These are phyloP conservation scores for Gossypium lobatum DNA, from an alignment of 441 rosid species.

Conservation along the genomic window DNA sequence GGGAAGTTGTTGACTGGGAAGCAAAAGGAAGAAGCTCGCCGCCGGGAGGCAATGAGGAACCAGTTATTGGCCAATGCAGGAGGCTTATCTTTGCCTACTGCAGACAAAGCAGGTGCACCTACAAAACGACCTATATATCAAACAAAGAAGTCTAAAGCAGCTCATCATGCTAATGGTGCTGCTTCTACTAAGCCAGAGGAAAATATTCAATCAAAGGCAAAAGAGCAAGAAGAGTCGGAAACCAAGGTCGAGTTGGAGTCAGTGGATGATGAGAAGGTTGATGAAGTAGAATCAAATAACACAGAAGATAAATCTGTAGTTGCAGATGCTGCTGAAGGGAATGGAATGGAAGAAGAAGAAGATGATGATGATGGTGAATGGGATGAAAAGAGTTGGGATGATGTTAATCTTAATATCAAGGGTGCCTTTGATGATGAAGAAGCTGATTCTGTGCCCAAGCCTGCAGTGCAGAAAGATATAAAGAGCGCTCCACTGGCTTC, in stretches of 20 bases:
- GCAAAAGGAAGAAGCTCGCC: constrained; percentile 84
- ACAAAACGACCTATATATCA: constrained; percentile 75
- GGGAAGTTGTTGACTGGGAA: constrained; percentile 85
- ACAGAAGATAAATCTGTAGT: constrained; percentile 43
- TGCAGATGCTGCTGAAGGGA: constrained; percentile 42
- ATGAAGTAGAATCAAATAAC: constrained; percentile 33
- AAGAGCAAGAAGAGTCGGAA: constrained; percentile 37
- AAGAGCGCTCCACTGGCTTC: constrained; percentile 32
- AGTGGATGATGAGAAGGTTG: constrained; percentile 43
- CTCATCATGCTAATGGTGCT: constrained; percentile 56
- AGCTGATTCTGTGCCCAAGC: constrained; percentile 57
- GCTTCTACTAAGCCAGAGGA: constrained; percentile 42
- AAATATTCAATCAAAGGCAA: constrained; percentile 38
- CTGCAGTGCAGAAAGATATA: constrained; percentile 42
- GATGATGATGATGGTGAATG: constrained; percentile 62
- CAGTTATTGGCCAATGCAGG: constrained; percentile 65
- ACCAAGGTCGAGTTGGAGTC: constrained; percentile 31
- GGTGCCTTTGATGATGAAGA: constrained; percentile 90
- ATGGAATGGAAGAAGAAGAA: constrained; percentile 55
- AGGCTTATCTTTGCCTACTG: constrained; percentile 36
- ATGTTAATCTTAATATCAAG: constrained; percentile 63
- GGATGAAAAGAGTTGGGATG: constrained; percentile 98
- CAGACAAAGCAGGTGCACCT: constrained; percentile 49
- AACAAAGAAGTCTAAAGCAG: constrained; percentile 67
- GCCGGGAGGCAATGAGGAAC: constrained; percentile 80